phyloP scores from a whole-genome alignment of 257 asterid species.

The Euphrasia confusa region DNA sequence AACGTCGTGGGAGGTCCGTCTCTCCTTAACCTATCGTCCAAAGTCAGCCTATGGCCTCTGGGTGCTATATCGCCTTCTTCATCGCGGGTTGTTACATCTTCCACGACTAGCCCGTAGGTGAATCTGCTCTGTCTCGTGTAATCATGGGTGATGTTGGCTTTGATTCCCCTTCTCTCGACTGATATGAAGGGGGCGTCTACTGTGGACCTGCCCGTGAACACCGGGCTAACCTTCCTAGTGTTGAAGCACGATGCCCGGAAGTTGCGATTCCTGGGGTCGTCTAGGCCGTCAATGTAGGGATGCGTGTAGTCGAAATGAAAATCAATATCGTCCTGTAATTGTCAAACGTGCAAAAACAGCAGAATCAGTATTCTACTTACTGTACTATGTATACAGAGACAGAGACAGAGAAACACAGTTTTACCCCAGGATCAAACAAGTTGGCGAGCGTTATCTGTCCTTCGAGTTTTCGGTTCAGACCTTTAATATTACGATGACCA shows the following conservation, averaged over 20 bases:
- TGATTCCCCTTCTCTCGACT: slow-evolving; percentile 79
- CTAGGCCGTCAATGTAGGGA: slow-evolving; percentile 70
- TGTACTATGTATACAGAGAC: not conserved
- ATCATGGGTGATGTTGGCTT: slow-evolving; percentile 77
- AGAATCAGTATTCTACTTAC: not conserved
- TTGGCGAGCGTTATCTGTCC: slow-evolving; percentile 68
- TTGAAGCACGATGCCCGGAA: slow-evolving; percentile 70
- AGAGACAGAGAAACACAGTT: too few relatives aligned
- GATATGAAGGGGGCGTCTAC: slow-evolving; percentile 68
- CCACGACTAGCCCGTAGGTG: slow-evolving; percentile 76
- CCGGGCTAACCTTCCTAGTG: slow-evolving; percentile 76
- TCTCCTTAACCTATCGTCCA: slow-evolving; percentile 61
- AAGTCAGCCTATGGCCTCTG: slow-evolving; percentile 62
- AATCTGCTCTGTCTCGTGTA: slow-evolving; percentile 78
- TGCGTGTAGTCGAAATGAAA: slow-evolving; percentile 76
- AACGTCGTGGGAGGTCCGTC: slow-evolving; percentile 93
- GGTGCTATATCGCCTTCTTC: slow-evolving; percentile 70
- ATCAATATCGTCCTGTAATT: slow-evolving; percentile 66
- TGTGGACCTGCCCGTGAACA: slow-evolving; percentile 79
- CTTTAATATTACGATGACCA: slow-evolving; percentile 72
- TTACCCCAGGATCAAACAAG: slow-evolving; percentile 76
- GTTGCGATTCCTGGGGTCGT: slow-evolving; percentile 69
- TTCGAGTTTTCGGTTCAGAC: slow-evolving; percentile 65
- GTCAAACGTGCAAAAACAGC: not conserved
- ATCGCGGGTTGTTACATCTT: slow-evolving; percentile 83